phyloP scores from a whole-genome alignment of 2,329 filamentous ascomycete genomes.

The Microdochium paspali region DNA sequence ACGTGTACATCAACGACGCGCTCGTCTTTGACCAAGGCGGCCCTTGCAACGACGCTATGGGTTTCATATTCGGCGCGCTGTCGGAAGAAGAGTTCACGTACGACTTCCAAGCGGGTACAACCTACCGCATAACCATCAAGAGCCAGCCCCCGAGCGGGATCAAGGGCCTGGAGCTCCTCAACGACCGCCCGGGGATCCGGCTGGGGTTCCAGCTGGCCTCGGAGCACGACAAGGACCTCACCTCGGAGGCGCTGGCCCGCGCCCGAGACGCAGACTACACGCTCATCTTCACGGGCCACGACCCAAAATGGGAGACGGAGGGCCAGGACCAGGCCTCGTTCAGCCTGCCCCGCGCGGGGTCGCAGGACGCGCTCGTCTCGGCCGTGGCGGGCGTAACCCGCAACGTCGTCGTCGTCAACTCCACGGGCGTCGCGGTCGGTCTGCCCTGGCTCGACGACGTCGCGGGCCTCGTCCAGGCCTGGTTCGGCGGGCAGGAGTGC shows the following conservation, averaged over 20 bases:
- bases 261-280: slow-evolving; percentile 54
- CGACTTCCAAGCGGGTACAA: slow-evolving; percentile 15
- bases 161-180: slow-evolving; percentile 17
- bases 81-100: slow-evolving; percentile 19
- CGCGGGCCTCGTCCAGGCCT: slow-evolving; percentile 54
- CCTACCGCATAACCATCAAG: slow-evolving; percentile 20
- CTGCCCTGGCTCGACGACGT: slow-evolving; percentile 47
- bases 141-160: slow-evolving; percentile 16
- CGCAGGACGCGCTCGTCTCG: slow-evolving; percentile 50
- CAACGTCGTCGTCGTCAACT: slow-evolving; percentile 52
- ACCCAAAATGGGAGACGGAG: slow-evolving; percentile 39
- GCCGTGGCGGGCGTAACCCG: slow-evolving; percentile 47
- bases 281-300: slow-evolving; percentile 54
- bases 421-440: slow-evolving; percentile 53
- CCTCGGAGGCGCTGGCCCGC: slow-evolving; percentile 41
- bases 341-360: slow-evolving; percentile 52
- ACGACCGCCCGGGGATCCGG: slow-evolving; percentile 19
- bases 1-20: slow-evolving; percentile 19
- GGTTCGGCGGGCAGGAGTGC: slow-evolving; percentile 62
- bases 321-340: slow-evolving; percentile 64
- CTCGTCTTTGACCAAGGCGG: slow-evolving; percentile 20
- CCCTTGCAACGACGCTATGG: slow-evolving; percentile 22
- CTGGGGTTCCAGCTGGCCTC: slow-evolving; percentile 20
- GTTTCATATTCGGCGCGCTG: slow-evolving; percentile 21
- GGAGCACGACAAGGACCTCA: slow-evolving; percentile 24